These are phyloP conservation scores for Fusarium beomiforme DNA, from an alignment of 2,329 filamentous ascomycete species.

Conservation along the genomic window DNA sequence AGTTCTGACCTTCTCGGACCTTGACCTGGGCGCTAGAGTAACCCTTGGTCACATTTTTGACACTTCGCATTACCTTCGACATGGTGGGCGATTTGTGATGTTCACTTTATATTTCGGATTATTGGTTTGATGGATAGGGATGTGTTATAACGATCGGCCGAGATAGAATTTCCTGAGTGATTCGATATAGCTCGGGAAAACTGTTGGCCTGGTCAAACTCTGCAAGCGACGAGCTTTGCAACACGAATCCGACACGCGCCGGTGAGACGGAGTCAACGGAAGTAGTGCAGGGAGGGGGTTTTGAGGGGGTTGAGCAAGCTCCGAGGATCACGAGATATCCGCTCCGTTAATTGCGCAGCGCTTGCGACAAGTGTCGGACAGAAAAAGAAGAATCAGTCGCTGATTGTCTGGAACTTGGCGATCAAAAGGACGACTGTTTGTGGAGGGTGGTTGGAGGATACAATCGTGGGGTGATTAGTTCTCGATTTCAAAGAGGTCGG, in stretches of 20 bases:
- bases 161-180: constrained; percentile 18
- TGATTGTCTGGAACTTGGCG: constrained; percentile 18
- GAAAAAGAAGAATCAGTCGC: background rate
- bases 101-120: constrained; percentile 1
- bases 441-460: constrained; percentile 32
- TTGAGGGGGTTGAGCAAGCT: constrained; percentile 37
- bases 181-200: constrained; percentile 12
- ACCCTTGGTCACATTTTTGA: constrained; percentile 99
- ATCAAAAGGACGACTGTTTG: constrained; percentile 21
- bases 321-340: constrained; percentile 34
- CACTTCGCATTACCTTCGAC: constrained; percentile 96
- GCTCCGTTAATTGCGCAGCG: constrained; percentile 23
- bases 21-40: constrained; percentile 98
- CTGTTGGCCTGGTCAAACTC: background rate
- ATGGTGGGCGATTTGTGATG: constrained; percentile 62
- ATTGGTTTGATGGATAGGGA: constrained; percentile 4
- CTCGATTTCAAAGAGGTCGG: constrained; percentile 35
- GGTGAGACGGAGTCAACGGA: constrained; percentile 25
- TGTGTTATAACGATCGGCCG: constrained; percentile 35
- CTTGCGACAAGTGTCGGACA: constrained; percentile 18
- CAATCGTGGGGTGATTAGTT: constrained; percentile 37
- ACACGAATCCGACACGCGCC: constrained; percentile 30
- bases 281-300: constrained; percentile 26
- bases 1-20: constrained; percentile 87
- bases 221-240: constrained; percentile 19